Evolutionary conservation across 257 asterid genomes (phyloP), one percentile per base, ranked within the genome.

Genomic region (Fraxinus cuspidata): DNA sequence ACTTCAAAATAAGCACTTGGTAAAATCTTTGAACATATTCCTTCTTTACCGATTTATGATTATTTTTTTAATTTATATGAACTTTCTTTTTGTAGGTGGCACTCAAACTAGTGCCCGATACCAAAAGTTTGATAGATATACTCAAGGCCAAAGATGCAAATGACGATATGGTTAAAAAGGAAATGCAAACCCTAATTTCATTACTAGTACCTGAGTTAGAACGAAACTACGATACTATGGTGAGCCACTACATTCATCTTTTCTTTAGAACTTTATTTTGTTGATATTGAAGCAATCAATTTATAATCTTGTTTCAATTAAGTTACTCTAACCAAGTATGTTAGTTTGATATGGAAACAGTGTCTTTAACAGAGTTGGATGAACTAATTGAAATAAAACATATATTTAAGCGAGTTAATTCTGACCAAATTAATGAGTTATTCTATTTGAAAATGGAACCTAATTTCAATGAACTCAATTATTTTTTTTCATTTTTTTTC

Each of bases 31-130:
- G 38, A 1, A 35, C 38, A 35, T 5, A 6, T 35, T 5, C 38
- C 38, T 35, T 35, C 38, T 35, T 6, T 35, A 35, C 38, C 1
- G 32, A 44, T 2, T 9, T 21, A 40, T 5, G 0, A 7, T 38
- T 35, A 4, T 27, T 68, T 13, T n/a, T 44, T 21, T 1, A 23
- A 2, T 65, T 63, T 28, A 7, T n/a, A 13, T 29, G 1, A 16
- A 27, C 71, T 66, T 1, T 53, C 16, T 34, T 53, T 40, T 8
- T 29, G 42, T 47, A 94, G 99, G 87, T 94, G 10, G 96, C 97
- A 18, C 84, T 94, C 8, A 91, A 91, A 75, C 79, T 92, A 21
- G 87, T 94, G 75, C 99, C 99, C 2, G 98, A 92, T 19, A 84
- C 67, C 71, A 81, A 66, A 4, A 78, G 80, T 18, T 81, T 94